Evolutionary conservation across 2,329 filamentous ascomycete species (phyloP), one percentile per base, ranked within the genome.

Genomic region (Hirsutella minnesotensis): DNA sequence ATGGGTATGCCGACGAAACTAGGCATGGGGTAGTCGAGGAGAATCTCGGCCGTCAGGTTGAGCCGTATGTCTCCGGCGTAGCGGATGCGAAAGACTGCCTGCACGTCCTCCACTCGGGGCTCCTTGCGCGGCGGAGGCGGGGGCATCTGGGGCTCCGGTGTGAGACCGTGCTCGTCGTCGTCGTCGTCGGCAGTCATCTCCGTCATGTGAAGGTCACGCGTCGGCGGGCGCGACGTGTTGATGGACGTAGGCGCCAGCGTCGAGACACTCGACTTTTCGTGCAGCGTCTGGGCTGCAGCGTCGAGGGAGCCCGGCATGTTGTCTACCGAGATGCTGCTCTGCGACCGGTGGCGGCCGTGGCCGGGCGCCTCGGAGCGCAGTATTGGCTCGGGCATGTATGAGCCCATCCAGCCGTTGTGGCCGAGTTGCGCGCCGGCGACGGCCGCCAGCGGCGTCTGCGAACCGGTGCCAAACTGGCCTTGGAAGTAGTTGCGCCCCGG

Each of bases 1-100:
- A 98, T 74, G 1, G 92, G 92, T 47, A 98, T 90, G 12, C 89
- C 88, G 3, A 96, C 90, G 56, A 98, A 98, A 66, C 86, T 94
- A 34, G 89, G 89, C 86, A 96, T 96, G 1, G 92, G 92, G 60
- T 98, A 98, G 63, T 98, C 92, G 29, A 98, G 79, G 27, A 96
- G 70, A 35, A 98, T 95, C 63, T 96, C 89, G 1, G 92, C 89
- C 20, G 92, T 96, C 40, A 98, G 71, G 47, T 88, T 86, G 44
- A 98, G 75, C 51, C 81, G 81, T 45, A 98, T 75, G 56, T 95
- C 84, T 27, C 92, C 92, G 3, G 82, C 77, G 62, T 98, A 98
- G 44, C 80, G 81, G 46, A 94, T 89, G 50, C 89, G 83, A 55
- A 94, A 90, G 5, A 96, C 84, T 39, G 94, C 84, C 61, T 98